These are phyloP conservation scores for Funneliformis geosporum DNA, from an alignment of 192 early-diverging fungal species.

Conservation along the genomic window DNA sequence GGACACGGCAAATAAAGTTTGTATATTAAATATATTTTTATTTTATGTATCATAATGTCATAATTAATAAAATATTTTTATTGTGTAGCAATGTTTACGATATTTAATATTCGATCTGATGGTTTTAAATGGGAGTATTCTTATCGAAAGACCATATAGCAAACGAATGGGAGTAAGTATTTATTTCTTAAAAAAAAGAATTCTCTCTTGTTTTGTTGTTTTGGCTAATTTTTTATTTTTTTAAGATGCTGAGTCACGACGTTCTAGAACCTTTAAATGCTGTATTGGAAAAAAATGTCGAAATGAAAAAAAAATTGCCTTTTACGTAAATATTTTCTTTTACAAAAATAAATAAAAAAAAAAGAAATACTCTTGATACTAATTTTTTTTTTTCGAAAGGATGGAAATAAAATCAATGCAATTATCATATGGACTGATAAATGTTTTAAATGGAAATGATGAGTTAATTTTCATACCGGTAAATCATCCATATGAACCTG, in stretches of 20 bases:
- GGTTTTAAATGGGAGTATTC: slow-evolving; percentile 51
- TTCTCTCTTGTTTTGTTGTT: not conserved
- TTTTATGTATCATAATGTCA: not conserved
- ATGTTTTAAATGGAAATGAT: slow-evolving; percentile 65
- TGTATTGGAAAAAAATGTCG: slow-evolving; percentile 36
- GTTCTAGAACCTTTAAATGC: slow-evolving; percentile 60
- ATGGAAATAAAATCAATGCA: slow-evolving; percentile 59
- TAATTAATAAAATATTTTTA: not conserved
- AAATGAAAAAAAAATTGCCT: slow-evolving; percentile 46
- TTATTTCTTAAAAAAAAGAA: not conserved
- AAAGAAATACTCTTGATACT: not conserved
- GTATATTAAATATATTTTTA: not conserved
- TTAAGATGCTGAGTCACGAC: slow-evolving; percentile 58
- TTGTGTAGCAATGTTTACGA: slow-evolving; percentile 42
- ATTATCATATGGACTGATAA: slow-evolving; percentile 48
- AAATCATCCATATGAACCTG: slow-evolving; percentile 51
- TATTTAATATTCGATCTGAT: slow-evolving; percentile 65
- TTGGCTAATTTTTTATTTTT: not conserved
- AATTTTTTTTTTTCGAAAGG: slow-evolving; percentile 33
- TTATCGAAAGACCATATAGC: slow-evolving; percentile 56
- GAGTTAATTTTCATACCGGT: slow-evolving; percentile 70
- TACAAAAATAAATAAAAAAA: not conserved
- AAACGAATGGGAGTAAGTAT: slow-evolving; percentile 61
- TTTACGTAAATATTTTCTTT: slow-evolving; percentile 49
- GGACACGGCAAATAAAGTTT: slow-evolving; percentile 54